Evolutionary conservation across 768 basidiomycete genomes (phyloP), one percentile per base, ranked within the genome.

Genomic region (Xanthoconium purpureum): DNA sequence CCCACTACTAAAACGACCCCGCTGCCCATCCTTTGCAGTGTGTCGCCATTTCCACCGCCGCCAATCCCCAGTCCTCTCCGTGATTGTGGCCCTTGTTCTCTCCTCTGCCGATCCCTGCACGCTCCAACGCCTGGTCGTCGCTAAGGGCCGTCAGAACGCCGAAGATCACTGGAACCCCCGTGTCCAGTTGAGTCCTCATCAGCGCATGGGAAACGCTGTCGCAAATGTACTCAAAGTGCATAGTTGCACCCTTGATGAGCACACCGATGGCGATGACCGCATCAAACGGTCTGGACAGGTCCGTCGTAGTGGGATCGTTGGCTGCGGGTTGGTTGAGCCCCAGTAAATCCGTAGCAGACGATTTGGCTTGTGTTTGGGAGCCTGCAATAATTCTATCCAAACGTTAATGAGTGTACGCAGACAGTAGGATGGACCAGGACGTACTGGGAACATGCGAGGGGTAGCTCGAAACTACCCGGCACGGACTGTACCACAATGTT

Each of bases 171-270:
- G 97, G 97, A 24, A 91, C 84, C 15, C 94, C 94, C 1, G 90
- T 87, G 73, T 98, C 96, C 64, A 98, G 77, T 74, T 96, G 94
- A 20, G 98, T 84, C 65, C 83, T 84, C 97, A 98, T 99, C 61
- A 99, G 78, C 43, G 87, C 94, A 64, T 98, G 90, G 40, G 93
- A 86, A 56, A 98, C 95, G 58, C 86, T 84, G 66, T 98, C 94
- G 73, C 84, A 91, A 72, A 98, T 99, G 80, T 99, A 99, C 73
- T 99, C 97, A 73, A 98, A 99, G 77, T 99, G 97, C 94, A 97
- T 97, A 17, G 97, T 98, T 1, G 85, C 80, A 50, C 97, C 96
- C 71, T 99, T 99, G 79, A 99, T 97, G 70, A 99, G 87, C 37
- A 96, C 94, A 14, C 97, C 97, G 67, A 98, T 92, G 51, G 97